Percentiles rank a stretch among this genome's conserved stretches.
Evolutionary conservation across 305 asterid species (phyloP).

Genomic region (Salvia sclarea): DNA sequence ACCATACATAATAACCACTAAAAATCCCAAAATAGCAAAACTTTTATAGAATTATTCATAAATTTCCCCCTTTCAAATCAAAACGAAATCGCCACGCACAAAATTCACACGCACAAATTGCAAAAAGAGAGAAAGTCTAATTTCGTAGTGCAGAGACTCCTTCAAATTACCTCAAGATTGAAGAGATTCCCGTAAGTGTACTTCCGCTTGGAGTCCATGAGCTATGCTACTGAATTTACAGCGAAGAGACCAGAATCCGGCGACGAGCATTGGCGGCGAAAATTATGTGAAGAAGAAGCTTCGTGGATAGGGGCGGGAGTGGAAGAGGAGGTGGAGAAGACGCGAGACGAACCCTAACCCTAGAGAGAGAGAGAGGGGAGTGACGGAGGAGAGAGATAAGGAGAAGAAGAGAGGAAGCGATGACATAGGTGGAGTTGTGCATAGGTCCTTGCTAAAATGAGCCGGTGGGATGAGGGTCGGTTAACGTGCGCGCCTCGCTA

Average conservation of each 20-base stretch:
- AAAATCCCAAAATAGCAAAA: slow-evolving; percentile 10
- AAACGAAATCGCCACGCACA: slow-evolving; percentile 23
- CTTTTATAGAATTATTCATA: slow-evolving; percentile 12
- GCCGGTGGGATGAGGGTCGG: slow-evolving; percentile 38
- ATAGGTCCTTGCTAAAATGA: slow-evolving; percentile 63
- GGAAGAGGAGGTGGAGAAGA: slow-evolving; percentile 31
- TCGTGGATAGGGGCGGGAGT: slow-evolving; percentile 25
- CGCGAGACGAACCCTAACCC: slow-evolving; percentile 60
- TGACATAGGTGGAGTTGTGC: slow-evolving; percentile 63
- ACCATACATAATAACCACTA: slow-evolving; percentile 28
- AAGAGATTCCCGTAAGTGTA: slow-evolving; percentile 76
- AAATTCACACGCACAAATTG: slow-evolving; percentile 32
- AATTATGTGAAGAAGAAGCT: slow-evolving; percentile 24
- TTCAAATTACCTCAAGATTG: slow-evolving; percentile 85
- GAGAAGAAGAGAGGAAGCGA: slow-evolving; percentile 61
- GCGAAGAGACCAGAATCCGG: slow-evolving; percentile 42
- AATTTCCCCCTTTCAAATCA: slow-evolving; percentile 6
- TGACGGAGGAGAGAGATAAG: slow-evolving; percentile 47
- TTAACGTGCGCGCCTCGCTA: slow-evolving; percentile 58
- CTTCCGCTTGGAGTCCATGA: slow-evolving; percentile 73
- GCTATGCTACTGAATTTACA: slow-evolving; percentile 37
- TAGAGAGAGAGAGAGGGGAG: slow-evolving; percentile 41
- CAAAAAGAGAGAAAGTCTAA: slow-evolving; percentile 25
- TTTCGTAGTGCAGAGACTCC: slow-evolving; percentile 20
- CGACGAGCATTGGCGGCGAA: slow-evolving; percentile 58